These are phyloP conservation scores for Aciculoconidium aculeatum DNA, from an alignment of 805 yeast genomes.

Conservation along the genomic window DNA sequence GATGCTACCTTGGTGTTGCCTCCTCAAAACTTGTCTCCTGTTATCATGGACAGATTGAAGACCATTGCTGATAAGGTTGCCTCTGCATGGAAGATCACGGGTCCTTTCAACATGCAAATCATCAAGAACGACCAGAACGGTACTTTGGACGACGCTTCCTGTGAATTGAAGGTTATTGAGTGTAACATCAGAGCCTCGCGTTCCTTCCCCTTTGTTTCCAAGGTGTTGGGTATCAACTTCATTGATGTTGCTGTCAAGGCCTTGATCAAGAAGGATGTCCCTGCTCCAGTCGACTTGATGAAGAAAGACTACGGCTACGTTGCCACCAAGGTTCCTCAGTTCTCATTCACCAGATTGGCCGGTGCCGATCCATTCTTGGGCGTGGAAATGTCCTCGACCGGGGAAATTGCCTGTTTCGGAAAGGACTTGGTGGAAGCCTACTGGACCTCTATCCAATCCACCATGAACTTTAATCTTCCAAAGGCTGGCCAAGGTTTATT, in stretches of 20 bases:
- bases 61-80: slow-evolving; percentile 93
- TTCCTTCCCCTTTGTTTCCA: slow-evolving; percentile 98
- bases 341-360: slow-evolving; percentile 95
- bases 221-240: slow-evolving; percentile 91
- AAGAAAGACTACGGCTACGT: slow-evolving; percentile 67
- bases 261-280: slow-evolving; percentile 65
- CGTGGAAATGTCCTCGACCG: slow-evolving; percentile 99
- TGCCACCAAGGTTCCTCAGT: slow-evolving; percentile 97
- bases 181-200: slow-evolving; percentile 98
- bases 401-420: slow-evolving; percentile 98
- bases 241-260: slow-evolving; percentile 93
- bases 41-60: slow-evolving; percentile 65
- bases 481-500: slow-evolving; percentile 83
- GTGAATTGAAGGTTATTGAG: slow-evolving; percentile 85
- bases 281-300: slow-evolving; percentile 83
- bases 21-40: slow-evolving; percentile 71
- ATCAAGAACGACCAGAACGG: slow-evolving; percentile 68
- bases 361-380: slow-evolving; percentile 99
- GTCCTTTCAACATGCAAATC: slow-evolving; percentile 98
- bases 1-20: slow-evolving; percentile 95
- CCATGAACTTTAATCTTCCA: slow-evolving; percentile 95
- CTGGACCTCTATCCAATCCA: slow-evolving; percentile 95
- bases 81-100: slow-evolving; percentile 89
- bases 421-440: slow-evolving; percentile 80
- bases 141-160: slow-evolving; percentile 49